Base-by-base conservation (phyloP, 1,284 basidiomycete genomes). In the Inonotus hispidus region DNA sequence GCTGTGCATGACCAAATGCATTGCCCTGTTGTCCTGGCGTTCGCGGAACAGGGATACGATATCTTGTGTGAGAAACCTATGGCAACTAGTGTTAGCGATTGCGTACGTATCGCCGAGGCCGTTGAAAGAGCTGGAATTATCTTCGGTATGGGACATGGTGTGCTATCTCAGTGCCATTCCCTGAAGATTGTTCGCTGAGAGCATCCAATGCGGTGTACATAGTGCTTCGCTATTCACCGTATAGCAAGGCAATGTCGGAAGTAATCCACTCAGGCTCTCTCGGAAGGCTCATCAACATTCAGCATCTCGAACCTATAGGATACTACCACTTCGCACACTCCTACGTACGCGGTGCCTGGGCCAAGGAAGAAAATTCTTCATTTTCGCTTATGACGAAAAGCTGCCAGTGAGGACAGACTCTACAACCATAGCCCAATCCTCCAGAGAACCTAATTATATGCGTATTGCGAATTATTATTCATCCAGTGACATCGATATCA, bases 51-150 rank as follows among this genome's bases (percentile, higher is more conserved):
- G 68, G 90, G 91, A 1, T 94, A 93, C 70, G 84, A 93, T 69
- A 90, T 95, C 60, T 78, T 95, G 29, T 93, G 92, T 71, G 92
- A 95, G 79, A 95, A 94, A 71, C 92, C 92, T 0, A 92, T 95
- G 88, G 90, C 91, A 1, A 93, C 90, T 1, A 81, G 71, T 58
- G 69, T 90, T 41, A 76, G 79, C 55, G 90, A 92, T 64, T 90
- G 92, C 64, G 72, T 93, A 56, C 77, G 75, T 69, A 93, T 94
- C 78, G 85, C 90, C 63, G 76, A 77, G 49, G 87, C 84, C 0
- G 79, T 93, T 25, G 82, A 82, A 70, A 79, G 84, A 37, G 80
- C 84, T 2, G 82, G 81, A 0, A 77, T 84, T 54, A 86, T 94
- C 63, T 94, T 93, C 74, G 92, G 89, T 21, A 85, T 92, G 79